phyloP scores from a whole-genome alignment of 768 basidiomycete genomes.

The Amanita thiersii region DNA sequence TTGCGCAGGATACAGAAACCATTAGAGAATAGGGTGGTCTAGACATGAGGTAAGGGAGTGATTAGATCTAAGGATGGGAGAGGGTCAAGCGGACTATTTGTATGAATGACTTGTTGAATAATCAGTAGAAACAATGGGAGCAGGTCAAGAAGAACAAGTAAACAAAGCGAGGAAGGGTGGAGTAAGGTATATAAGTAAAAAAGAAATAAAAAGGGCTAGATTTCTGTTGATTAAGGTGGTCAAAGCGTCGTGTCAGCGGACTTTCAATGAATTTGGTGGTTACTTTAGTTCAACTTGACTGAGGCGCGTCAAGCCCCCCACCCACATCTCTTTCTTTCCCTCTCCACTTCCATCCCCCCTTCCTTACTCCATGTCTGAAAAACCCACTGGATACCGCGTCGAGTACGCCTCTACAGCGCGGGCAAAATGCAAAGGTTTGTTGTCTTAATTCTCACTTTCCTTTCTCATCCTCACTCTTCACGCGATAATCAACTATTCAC shows the following conservation, averaged over 20 bases:
- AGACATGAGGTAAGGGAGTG: too few species aligned
- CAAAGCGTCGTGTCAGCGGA: constrained; percentile 38
- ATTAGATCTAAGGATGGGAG: too few species aligned
- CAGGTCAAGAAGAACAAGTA: too few species aligned
- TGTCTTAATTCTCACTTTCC: constrained; percentile 10
- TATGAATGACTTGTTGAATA: too few species aligned
- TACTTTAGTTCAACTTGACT: constrained; percentile 19
- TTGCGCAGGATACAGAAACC: too few species aligned
- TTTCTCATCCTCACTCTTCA: background rate
- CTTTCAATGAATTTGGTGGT: constrained; percentile 31
- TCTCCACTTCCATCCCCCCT: constrained; percentile 10
- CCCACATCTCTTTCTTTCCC: constrained; percentile 16
- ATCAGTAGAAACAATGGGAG: too few species aligned
- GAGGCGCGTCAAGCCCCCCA: constrained; percentile 24
- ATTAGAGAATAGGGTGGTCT: too few species aligned
- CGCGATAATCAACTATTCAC: constrained; percentile 1
- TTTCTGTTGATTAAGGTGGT: constrained; percentile 20
- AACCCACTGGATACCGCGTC: constrained; percentile 63
- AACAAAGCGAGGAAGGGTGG: background rate
- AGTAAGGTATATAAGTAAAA: background rate
- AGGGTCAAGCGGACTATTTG: too few species aligned
- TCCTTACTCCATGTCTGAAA: constrained; percentile 31
- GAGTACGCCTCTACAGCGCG: constrained; percentile 66
- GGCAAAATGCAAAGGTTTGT: constrained; percentile 73
- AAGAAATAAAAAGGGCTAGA: background rate